These are phyloP conservation scores for Tylopilus subfusipes DNA, from an alignment of 768 basidiomycete genomes.

Conservation along the genomic window DNA sequence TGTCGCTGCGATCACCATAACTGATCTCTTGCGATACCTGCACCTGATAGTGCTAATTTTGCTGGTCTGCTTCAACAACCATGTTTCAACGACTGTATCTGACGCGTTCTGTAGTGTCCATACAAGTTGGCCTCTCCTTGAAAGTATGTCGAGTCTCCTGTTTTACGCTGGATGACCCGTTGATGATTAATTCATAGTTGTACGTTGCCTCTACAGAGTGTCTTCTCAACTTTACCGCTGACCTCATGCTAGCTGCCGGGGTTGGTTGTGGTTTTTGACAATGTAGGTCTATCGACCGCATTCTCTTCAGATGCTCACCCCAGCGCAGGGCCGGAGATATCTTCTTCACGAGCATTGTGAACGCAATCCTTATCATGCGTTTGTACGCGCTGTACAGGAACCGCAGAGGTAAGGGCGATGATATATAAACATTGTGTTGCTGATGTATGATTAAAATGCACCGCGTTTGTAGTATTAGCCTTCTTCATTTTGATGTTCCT, in stretches of 20 bases:
- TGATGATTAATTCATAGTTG: not conserved
- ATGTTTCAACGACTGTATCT: not conserved
- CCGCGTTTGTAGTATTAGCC: not conserved
- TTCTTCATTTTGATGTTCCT: not conserved
- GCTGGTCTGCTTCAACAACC: not conserved
- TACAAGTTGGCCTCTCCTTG: not conserved
- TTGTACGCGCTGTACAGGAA: conserved; percentile 2
- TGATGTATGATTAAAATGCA: not conserved
- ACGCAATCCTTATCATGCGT: conserved; percentile 1
- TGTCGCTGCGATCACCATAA: not conserved
- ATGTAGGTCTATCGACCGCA: not conserved
- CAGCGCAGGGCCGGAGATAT: not conserved
- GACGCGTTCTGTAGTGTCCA: not conserved
- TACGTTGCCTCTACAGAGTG: not conserved
- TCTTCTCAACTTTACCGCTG: not conserved
- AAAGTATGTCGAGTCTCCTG: not conserved
- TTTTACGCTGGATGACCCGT: not conserved
- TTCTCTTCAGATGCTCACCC: not conserved
- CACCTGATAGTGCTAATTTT: not conserved
- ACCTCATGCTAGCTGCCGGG: not conserved
- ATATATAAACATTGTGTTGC: not conserved
- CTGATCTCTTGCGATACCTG: not conserved
- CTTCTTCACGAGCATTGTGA: conserved; percentile 3
- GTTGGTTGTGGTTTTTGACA: not conserved
- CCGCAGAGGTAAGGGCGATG: not conserved